phyloP scores from a whole-genome alignment of 1,284 basidiomycete genomes.

The Melanopsichium pennsylvanicum region DNA sequence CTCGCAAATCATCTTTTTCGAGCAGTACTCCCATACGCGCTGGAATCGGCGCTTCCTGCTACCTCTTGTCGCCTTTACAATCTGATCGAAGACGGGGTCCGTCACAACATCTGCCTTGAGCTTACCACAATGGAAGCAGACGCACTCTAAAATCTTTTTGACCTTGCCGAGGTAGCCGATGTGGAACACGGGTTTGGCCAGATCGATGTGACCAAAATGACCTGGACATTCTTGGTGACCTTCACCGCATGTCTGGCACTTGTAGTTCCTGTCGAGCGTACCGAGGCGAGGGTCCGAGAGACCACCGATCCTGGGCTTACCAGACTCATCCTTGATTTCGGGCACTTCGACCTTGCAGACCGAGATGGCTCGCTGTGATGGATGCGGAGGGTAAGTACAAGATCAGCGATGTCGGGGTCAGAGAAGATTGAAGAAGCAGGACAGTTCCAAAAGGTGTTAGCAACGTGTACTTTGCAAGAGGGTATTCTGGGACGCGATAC shows the following conservation, averaged over 20 bases:
- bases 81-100: slow-evolving; percentile 60
- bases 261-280: slow-evolving; percentile 97
- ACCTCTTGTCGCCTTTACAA: slow-evolving; percentile 55
- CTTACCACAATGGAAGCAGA: slow-evolving; percentile 98
- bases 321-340: slow-evolving; percentile 92
- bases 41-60: slow-evolving; percentile 62
- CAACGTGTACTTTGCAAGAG: not conserved
- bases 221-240: slow-evolving; percentile 75
- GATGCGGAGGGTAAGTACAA: slow-evolving; percentile 1
- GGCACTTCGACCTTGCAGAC: slow-evolving; percentile 98
- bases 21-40: slow-evolving; percentile 64
- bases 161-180: slow-evolving; percentile 98
- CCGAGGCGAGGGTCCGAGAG: slow-evolving; percentile 98
- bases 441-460: slow-evolving; percentile 11
- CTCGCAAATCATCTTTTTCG: slow-evolving; percentile 69
- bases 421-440: not conserved
- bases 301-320: slow-evolving; percentile 86
- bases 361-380: slow-evolving; percentile 84
- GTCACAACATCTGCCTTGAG: slow-evolving; percentile 80
- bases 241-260: slow-evolving; percentile 97
- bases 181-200: slow-evolving; percentile 94
- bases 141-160: slow-evolving; percentile 99
- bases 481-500: slow-evolving; percentile 14
- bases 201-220: slow-evolving; percentile 98
- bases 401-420: not conserved